phyloP scores from a whole-genome alignment of 306 rosid genomes.

The Quillaja saponaria region DNA sequence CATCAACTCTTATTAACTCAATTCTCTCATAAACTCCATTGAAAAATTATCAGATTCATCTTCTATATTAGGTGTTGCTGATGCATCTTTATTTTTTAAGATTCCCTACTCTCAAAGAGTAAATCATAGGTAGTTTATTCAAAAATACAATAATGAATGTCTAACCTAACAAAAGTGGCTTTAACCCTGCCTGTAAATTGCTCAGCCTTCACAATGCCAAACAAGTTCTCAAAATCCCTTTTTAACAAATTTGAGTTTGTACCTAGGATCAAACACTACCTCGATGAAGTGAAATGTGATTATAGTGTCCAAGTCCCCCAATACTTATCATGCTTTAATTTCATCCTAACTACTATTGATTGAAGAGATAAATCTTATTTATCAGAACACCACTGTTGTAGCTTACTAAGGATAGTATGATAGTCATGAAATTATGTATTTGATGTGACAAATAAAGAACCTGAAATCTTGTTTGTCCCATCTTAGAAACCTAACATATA shows the following conservation, averaged over 20 bases:
- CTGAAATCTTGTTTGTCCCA: neutral
- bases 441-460: too few relatives aligned
- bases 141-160: too few relatives aligned
- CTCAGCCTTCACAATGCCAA: too few relatives aligned
- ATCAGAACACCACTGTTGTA: neutral
- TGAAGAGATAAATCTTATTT: neutral
- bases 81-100: neutral
- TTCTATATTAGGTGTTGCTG: neutral
- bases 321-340: constrained; percentile 1
- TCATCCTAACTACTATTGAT: neutral
- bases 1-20: neutral
- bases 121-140: too few relatives aligned
- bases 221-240: neutral
- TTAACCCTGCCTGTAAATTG: too few relatives aligned
- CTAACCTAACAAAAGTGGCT: too few relatives aligned
- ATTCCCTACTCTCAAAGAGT: too few relatives aligned
- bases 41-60: neutral
- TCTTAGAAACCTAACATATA: neutral
- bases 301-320: neutral
- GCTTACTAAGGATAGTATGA: neutral
- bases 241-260: neutral
- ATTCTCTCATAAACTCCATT: neutral
- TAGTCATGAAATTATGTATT: neutral
- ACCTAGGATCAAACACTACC: neutral
- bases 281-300: neutral